These are phyloP conservation scores for Podospora sp. DNA, from an alignment of 495 filamentous ascomycete species.

Conservation along the genomic window DNA sequence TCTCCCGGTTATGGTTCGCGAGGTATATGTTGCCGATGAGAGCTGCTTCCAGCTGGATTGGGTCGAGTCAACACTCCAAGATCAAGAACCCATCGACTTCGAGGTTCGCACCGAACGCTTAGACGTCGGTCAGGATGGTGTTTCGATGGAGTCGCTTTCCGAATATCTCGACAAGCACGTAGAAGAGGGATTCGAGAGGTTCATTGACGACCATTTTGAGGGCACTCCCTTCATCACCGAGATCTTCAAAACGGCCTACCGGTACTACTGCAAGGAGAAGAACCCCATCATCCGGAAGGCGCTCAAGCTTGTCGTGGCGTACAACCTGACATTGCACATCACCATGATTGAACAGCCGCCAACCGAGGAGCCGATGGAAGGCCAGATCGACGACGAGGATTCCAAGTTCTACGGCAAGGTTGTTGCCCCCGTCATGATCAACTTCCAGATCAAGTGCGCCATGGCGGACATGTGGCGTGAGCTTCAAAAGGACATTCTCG, in stretches of 20 bases:
- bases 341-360: slow-evolving; percentile 87
- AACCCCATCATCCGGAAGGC: slow-evolving; percentile 86
- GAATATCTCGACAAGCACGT: slow-evolving; percentile 93
- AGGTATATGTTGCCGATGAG: slow-evolving; percentile 87
- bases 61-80: slow-evolving; percentile 71
- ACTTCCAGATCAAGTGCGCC: slow-evolving; percentile 95
- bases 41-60: slow-evolving; percentile 91
- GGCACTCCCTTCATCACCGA: slow-evolving; percentile 90
- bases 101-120: slow-evolving; percentile 83
- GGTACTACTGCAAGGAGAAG: slow-evolving; percentile 81
- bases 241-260: slow-evolving; percentile 90
- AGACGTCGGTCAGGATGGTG: slow-evolving; percentile 80
- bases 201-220: slow-evolving; percentile 92
- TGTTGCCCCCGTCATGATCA: slow-evolving; percentile 94
- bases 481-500: slow-evolving; percentile 88
- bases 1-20: slow-evolving; percentile 83
- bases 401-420: slow-evolving; percentile 86
- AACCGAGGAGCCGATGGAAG: slow-evolving; percentile 74
- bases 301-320: slow-evolving; percentile 86
- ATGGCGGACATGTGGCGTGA: slow-evolving; percentile 96
- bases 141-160: slow-evolving; percentile 72
- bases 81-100: slow-evolving; percentile 71
- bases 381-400: slow-evolving; percentile 74
- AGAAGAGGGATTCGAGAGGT: slow-evolving; percentile 83
- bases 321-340: slow-evolving; percentile 89